Evolutionary conservation across 192 early-diverging fungal genomes (phyloP), one percentile per base, ranked within the genome.

Genomic region (Podochytrium sp.): DNA sequence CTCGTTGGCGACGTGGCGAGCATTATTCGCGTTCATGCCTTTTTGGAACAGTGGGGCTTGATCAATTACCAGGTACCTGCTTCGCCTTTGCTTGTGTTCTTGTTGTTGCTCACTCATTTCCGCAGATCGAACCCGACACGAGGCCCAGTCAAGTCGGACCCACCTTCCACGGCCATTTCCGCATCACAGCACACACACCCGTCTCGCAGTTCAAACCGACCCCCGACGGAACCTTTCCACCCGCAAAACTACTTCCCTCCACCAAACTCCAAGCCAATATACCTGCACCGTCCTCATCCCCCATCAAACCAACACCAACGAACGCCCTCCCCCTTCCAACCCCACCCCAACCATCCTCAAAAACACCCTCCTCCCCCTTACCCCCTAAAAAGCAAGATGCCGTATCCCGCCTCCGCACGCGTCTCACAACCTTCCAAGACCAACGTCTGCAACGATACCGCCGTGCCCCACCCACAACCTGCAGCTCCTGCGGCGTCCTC

Each of bases 41-140:
- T 99, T 66, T 83, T 99, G 50, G 96, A 99, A 82, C 96, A 98
- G 77, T 99, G 98, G 98, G 98, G 98, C 1, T 84, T 99, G 49
- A 94, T 99, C 74, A 99, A 99, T 79, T 95, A 96, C 80, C 95
- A 99, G 86, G 93, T 94, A 79, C 58, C 50, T 16, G n/a, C 64
- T 14, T 35, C 33, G n/a, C n/a, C n/a, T n/a, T n/a, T 42, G 23
- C 10, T 35, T 67, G 6, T 30, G 75, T 61, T 27, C 35, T 37
- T 29, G 32, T 34, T 59, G 23, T 38, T 30, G 30, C 47, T 27
- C 43, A 33, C 7, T 23, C 49, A 34, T 65, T 32, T 23, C 38
- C 66, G 3, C 70, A 94, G 93, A 90, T 95, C 61, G 95, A 99
- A 77, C 92, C 96, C 3, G 94, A 96, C 59, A 90, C 92, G 25